Evolutionary conservation across 164 flowering plant genomes (phyloP).

Genomic region (Kalanchoe fedtschenkoi): DNA sequence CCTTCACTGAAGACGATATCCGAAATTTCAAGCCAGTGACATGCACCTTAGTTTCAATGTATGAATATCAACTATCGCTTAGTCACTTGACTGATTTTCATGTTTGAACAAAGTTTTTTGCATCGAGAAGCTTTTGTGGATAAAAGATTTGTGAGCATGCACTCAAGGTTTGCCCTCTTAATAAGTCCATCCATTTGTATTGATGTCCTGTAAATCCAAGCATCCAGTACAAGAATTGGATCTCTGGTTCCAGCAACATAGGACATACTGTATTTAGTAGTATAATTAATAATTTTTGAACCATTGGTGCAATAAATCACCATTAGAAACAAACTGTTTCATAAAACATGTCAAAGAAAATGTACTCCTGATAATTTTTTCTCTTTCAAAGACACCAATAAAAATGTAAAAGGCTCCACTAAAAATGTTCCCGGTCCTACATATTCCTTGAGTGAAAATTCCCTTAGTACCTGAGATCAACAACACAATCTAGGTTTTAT

Average conservation of each 20-base stretch:
- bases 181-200: neutral
- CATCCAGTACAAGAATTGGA: neutral
- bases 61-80: neutral
- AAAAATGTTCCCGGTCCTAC: constrained; percentile 79
- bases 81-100: neutral
- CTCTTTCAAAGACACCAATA: constrained; percentile 58
- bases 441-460: constrained; percentile 49
- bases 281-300: neutral
- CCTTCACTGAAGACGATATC: constrained; percentile 82
- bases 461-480: constrained; percentile 48
- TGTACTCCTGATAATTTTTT: too few relatives aligned
- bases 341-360: neutral
- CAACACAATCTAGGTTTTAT: neutral
- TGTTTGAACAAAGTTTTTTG: neutral
- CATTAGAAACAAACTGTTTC: neutral
- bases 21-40: constrained; percentile 35
- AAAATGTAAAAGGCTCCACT: constrained; percentile 79
- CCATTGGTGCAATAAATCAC: neutral
- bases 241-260: neutral
- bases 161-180: constrained; percentile 2
- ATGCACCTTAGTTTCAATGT: constrained; percentile 9
- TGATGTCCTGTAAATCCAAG: neutral
- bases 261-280: constrained; percentile 9
- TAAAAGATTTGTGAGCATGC: neutral
- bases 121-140: neutral